Conservation (phyloP, 169 alveolate species). For the Plasmodium fragile region DNA sequence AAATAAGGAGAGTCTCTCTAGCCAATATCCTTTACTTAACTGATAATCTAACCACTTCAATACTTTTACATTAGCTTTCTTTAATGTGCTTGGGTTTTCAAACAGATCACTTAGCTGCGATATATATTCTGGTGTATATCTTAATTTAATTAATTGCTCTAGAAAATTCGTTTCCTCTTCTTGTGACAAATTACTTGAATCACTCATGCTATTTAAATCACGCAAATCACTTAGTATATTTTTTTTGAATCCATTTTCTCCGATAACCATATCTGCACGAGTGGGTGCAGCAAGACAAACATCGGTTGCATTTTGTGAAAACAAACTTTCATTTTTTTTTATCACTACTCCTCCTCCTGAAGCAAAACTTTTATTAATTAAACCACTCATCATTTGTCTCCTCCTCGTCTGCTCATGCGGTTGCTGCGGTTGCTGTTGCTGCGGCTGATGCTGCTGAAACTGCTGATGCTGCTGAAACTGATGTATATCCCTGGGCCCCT, state of each 20-base stretch:
- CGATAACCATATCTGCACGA: not conserved
- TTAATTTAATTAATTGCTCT: constrained; percentile 74
- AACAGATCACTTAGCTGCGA: constrained; percentile 82
- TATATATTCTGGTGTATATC: constrained; percentile 82
- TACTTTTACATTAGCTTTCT: constrained; percentile 70
- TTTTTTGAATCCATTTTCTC: not conserved
- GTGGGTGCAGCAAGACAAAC: not conserved
- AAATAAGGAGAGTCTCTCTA: constrained; percentile 80
- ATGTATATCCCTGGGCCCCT: not conserved
- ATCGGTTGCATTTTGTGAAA: not conserved
- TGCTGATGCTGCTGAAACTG: too few species aligned
- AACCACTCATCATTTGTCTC: not conserved
- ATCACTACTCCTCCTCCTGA: not conserved
- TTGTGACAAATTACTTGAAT: not conserved
- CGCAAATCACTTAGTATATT: constrained; percentile 15
- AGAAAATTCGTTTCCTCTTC: constrained; percentile 32
- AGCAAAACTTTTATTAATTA: not conserved
- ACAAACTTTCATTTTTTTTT: not conserved
- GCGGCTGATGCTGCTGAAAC: too few species aligned
- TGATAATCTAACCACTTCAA: constrained; percentile 81
- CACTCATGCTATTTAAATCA: constrained; percentile 38
- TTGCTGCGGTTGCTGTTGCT: too few species aligned
- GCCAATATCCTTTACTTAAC: constrained; percentile 82
- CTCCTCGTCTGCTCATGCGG: too few species aligned
- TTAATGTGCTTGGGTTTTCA: constrained; percentile 80